phyloP scores from a whole-genome alignment of 371 early-diverging fungal genomes.

The Mortierella sp. region DNA sequence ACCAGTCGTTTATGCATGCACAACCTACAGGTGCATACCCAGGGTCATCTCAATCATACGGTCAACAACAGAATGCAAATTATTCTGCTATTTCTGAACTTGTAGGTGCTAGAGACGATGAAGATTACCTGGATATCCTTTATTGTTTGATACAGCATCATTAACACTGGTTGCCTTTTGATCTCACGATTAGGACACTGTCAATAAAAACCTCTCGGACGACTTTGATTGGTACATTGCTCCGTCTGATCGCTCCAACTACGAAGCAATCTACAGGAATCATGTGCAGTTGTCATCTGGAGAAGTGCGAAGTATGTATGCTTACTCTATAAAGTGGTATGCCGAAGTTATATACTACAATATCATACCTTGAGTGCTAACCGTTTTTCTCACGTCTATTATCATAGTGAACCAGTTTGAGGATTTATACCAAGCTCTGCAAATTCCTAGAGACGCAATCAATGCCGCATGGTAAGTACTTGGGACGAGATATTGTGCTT shows the following conservation, averaged over 20 bases:
- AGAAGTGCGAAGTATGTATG: slow-evolving; percentile 71
- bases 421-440: slow-evolving; percentile 70
- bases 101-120: slow-evolving; percentile 13
- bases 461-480: slow-evolving; percentile 68
- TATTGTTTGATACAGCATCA: not conserved
- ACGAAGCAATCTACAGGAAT: slow-evolving; percentile 73
- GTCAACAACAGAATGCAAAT: slow-evolving; percentile 27
- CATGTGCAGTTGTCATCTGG: slow-evolving; percentile 67
- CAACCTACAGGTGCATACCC: slow-evolving; percentile 60
- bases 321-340: not conserved
- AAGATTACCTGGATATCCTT: not conserved
- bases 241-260: slow-evolving; percentile 74
- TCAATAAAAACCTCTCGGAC: slow-evolving; percentile 55
- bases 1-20: slow-evolving; percentile 43
- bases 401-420: slow-evolving; percentile 70
- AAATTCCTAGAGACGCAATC: slow-evolving; percentile 69
- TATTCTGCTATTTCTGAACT: slow-evolving; percentile 49
- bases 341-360: not conserved
- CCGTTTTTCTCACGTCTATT: not conserved
- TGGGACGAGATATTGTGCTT: not conserved
- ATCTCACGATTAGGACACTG: slow-evolving; percentile 37
- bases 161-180: not conserved
- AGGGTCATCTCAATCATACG: slow-evolving; percentile 24
- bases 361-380: not conserved
- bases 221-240: slow-evolving; percentile 85